Conservation (phyloP, 441 rosid species). For the Lagerstroemia fauriei region DNA sequence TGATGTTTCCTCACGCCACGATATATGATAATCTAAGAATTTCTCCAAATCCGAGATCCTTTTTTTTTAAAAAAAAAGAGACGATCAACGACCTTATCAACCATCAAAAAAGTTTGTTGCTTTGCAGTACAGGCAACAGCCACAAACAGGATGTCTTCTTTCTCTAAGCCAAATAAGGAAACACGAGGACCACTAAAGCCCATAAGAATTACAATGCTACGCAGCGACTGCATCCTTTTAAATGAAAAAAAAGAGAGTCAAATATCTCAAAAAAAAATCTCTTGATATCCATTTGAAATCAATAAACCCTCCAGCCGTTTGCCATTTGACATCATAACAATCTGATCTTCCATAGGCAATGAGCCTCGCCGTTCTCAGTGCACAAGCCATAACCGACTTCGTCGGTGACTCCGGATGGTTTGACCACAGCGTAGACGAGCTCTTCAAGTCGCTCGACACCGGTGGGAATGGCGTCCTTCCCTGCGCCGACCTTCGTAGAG, state of each 20-base stretch:
- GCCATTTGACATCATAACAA: background rate
- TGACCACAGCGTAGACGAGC: constrained; percentile 19
- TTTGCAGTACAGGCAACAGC: too few species aligned
- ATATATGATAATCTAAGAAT: too few species aligned
- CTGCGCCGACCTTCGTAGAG: background rate
- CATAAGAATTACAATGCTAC: too few species aligned
- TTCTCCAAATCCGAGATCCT: too few species aligned
- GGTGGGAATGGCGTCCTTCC: background rate
- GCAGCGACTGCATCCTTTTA: background rate
- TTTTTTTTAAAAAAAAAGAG: too few species aligned
- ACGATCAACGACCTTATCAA: too few species aligned
- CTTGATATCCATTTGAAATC: background rate
- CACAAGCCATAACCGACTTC: constrained; percentile 33
- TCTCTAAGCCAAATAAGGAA: too few species aligned
- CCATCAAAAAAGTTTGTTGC: too few species aligned
- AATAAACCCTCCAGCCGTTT: background rate
- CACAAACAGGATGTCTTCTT: too few species aligned
- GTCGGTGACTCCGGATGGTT: constrained; percentile 30
- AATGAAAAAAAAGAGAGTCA: background rate
- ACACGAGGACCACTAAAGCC: too few species aligned
- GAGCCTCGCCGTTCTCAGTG: constrained; percentile 35
- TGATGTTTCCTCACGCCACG: too few species aligned
- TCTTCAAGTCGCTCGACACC: background rate
- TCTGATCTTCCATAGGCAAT: constrained; percentile 4
- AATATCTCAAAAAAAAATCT: too few species aligned